Evolutionary conservation across 1,284 basidiomycete genomes (phyloP).

Genomic region (Bondarzewia mesenterica): DNA sequence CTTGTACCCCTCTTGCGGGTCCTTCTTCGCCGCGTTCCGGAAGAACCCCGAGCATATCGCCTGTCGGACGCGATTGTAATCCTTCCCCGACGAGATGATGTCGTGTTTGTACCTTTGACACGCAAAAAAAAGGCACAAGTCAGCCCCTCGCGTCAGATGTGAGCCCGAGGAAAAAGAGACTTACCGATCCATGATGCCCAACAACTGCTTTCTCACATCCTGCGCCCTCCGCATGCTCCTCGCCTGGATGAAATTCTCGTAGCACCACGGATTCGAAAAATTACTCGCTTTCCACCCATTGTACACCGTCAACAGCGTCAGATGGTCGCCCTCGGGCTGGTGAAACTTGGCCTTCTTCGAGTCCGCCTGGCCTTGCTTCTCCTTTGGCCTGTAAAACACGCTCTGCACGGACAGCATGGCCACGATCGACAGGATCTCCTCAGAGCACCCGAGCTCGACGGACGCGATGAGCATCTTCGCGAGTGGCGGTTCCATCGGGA

Average conservation of each 20-base stretch:
- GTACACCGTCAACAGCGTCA: constrained; percentile 94
- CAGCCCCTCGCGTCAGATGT: constrained; percentile 1
- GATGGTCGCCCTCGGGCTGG: constrained; percentile 95
- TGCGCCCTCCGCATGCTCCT: constrained; percentile 96
- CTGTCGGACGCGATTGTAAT: constrained; percentile 89
- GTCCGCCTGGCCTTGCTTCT: constrained; percentile 98
- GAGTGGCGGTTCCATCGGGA: constrained; percentile 93
- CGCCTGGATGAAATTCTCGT: constrained; percentile 96
- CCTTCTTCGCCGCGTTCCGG: constrained; percentile 94
- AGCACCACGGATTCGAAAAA: constrained; percentile 96
- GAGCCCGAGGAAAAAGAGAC: constrained; percentile 20
- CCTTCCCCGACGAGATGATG: constrained; percentile 83
- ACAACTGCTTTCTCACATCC: constrained; percentile 93
- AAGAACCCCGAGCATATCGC: constrained; percentile 98
- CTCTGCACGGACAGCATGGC: constrained; percentile 97
- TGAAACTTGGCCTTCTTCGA: constrained; percentile 99
- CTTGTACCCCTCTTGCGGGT: constrained; percentile 95
- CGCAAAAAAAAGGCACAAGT: constrained; percentile 8
- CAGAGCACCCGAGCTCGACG: constrained; percentile 93
- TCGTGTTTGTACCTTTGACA: constrained; percentile 98
- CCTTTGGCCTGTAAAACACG: constrained; percentile 97
- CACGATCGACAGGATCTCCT: constrained; percentile 94
- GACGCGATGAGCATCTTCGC: constrained; percentile 99
- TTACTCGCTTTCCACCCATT: constrained; percentile 97
- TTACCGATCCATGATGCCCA: constrained; percentile 98